Evolutionary conservation across 2,329 filamentous ascomycete genomes (phyloP), one percentile per base, ranked within the genome.

Genomic region (Whalleya microplaca): DNA sequence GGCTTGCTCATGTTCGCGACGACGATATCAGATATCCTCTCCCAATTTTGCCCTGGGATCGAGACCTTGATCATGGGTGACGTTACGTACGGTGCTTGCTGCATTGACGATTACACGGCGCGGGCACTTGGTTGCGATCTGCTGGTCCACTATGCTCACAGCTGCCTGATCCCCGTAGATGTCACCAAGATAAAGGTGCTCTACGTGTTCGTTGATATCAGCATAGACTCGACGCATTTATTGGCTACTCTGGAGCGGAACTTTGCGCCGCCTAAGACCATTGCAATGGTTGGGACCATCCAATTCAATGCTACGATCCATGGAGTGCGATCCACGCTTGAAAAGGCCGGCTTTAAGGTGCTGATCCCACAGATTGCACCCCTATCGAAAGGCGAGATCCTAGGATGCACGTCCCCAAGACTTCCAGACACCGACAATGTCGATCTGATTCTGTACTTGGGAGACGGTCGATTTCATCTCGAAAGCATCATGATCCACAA

Each of bases 401-500:
- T 99, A 1, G 95, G 95, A n/a, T 99, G 95, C 73, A 99, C 95
- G 7, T 96, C 93, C 0, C 95, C 95, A 0, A 83, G 83, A 20
- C 79, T 94, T 2, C 72, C 79, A 14, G 73, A 82, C 10, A 79
- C 79, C 10, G 82, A 84, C 45, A 76, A 75, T 42, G 84, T 93
- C 56, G 80, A 85, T 61, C 80, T 84, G 47, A 77, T 84, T 63
- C 73, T 83, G 52, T 71, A 80, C 58, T 58, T 75, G 21, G 65
- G 73, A 12, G 63, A 71, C 45, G 65, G 66, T 14, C 63, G 64
- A 12, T 71, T 65, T 41, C 95, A 99, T 72, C 88, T 99, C 43
- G 95, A 99, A 75, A 96, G 91, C 69, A 94, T 96, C 69, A 99
- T 99, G 94, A 99, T 99, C 64, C 95, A 98, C 71, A 99, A 99